Evolutionary conservation across 805 yeast species (phyloP).

Genomic region (Priceomyces castillae): DNA sequence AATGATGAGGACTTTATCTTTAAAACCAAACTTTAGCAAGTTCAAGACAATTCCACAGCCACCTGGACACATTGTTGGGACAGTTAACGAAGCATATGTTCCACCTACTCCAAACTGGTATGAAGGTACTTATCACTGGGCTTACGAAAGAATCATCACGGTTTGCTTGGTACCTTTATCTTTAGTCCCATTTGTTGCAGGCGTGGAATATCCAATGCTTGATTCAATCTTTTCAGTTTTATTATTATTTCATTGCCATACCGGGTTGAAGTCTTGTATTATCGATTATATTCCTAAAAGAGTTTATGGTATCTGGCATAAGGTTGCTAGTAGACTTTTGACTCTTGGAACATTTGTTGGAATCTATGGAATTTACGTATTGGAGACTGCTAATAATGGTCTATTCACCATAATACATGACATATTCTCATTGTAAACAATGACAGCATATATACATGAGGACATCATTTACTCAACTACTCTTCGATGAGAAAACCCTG

Average conservation of each 20-base stretch:
- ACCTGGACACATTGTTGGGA: constrained; percentile 88
- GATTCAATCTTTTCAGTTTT: constrained; percentile 71
- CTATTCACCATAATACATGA: constrained; percentile 59
- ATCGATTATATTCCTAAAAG: constrained; percentile 89
- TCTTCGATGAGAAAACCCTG: background rate
- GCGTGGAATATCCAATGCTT: constrained; percentile 62
- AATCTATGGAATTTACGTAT: constrained; percentile 75
- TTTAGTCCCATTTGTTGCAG: constrained; percentile 72
- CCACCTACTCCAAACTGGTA: constrained; percentile 59
- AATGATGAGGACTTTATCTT: constrained; percentile 16
- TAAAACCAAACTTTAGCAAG: constrained; percentile 46
- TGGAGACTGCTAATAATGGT: constrained; percentile 82
- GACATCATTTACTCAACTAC: background rate
- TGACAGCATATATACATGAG: background rate
- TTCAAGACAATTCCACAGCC: constrained; percentile 69
- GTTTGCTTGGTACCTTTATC: constrained; percentile 74
- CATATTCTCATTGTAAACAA: constrained; percentile 31
- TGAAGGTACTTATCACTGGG: constrained; percentile 93
- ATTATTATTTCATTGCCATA: constrained; percentile 72
- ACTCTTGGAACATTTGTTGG: constrained; percentile 69
- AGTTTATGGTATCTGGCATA: constrained; percentile 76
- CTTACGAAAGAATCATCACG: constrained; percentile 74
- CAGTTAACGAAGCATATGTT: constrained; percentile 83
- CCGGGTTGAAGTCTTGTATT: constrained; percentile 89
- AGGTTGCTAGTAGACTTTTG: constrained; percentile 63